Evolutionary conservation across 352 stramenopile species (phyloP), one percentile per base, ranked within the genome.

Genomic region (Phytophthora hybrid): DNA sequence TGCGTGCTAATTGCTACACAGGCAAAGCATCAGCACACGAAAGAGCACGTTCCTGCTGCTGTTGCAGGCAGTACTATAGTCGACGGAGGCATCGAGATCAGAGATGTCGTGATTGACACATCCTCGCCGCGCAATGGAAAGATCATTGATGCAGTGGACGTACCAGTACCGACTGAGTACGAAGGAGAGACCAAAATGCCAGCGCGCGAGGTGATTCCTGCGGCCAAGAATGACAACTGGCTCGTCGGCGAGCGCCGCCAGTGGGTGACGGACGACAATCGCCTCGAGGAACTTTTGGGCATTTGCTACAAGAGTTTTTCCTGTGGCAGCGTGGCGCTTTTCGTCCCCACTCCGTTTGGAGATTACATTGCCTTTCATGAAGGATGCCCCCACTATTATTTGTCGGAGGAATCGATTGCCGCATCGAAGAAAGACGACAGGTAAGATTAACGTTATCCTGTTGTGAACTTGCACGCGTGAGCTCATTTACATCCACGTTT

Each of bases 331-430:
- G 80, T 95, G 31, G 88, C 77, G 49, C 79, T 95, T 5, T 95
- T 95, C 59, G 88, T 95, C 2, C 88, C 88, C 4, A 95, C 88
- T 26, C 88, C 88, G 21, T 89, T 93, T 74, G 88, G 88, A 14
- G 86, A 95, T 69, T 95, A 91, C 66, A 93, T 95, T 77, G 88
- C 88, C n/a, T 95, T 95, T 59, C 88, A 95, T 63, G 88, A 95
- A 84, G 85, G 84, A 41, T 93, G 86, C 39, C 88, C 88, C 13
- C 88, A 95, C 67, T 91, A 92, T 41, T 95, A 95, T 63, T 66
- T 95, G 61, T 95, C 88, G 18, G 78, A 88, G 51, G 88, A 95
- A 72, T 93, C 85, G 29, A 90, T 95, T 44, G 86, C 87, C 53
- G 88, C 84, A 41, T 90, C 83, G 32, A 95, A 92, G 66, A 80